Conservation (phyloP, 495 filamentous ascomycete species). For the Trichoderma asperelloides region DNA sequence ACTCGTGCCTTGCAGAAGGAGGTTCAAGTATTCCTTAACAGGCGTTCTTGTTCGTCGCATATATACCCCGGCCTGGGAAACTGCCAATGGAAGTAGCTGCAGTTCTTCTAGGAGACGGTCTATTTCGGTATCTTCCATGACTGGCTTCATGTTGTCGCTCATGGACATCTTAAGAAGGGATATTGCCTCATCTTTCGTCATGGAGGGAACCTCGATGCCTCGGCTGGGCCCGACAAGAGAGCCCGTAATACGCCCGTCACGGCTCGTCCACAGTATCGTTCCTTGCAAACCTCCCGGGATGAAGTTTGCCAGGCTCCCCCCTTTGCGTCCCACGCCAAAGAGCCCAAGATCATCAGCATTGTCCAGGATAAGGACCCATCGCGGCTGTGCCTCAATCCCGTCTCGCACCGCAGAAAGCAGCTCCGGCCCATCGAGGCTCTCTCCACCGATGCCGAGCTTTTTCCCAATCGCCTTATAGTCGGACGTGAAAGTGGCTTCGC, state of each 20-base stretch:
- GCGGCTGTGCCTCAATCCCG: background rate
- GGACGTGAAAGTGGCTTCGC: background rate
- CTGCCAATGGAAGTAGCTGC: slow-evolving; percentile 21
- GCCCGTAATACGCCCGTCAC: slow-evolving; percentile 16
- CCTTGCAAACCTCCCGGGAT: slow-evolving; percentile 17
- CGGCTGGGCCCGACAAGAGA: slow-evolving; percentile 10
- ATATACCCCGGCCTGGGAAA: slow-evolving; percentile 23
- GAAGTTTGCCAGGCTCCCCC: background rate
- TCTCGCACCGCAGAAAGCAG: background rate
- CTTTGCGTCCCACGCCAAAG: background rate
- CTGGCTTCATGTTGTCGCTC: slow-evolving; percentile 8
- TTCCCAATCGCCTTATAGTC: slow-evolving; percentile 7
- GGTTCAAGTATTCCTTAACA: slow-evolving; percentile 14
- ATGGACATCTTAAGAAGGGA: slow-evolving; percentile 10
- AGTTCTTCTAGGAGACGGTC: slow-evolving; percentile 17
- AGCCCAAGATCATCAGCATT: slow-evolving; percentile 4
- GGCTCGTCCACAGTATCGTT: slow-evolving; percentile 24
- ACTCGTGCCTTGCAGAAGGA: slow-evolving; percentile 8
- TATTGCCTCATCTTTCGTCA: slow-evolving; percentile 14
- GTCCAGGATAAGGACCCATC: slow-evolving; percentile 5
- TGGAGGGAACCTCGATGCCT: slow-evolving; percentile 13
- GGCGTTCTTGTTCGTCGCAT: slow-evolving; percentile 17
- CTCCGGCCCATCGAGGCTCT: background rate
- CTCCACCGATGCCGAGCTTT: background rate
- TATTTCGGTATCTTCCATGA: slow-evolving; percentile 8